Conservation (phyloP, 441 rosid species). For the Populus trichocarpa region DNA sequence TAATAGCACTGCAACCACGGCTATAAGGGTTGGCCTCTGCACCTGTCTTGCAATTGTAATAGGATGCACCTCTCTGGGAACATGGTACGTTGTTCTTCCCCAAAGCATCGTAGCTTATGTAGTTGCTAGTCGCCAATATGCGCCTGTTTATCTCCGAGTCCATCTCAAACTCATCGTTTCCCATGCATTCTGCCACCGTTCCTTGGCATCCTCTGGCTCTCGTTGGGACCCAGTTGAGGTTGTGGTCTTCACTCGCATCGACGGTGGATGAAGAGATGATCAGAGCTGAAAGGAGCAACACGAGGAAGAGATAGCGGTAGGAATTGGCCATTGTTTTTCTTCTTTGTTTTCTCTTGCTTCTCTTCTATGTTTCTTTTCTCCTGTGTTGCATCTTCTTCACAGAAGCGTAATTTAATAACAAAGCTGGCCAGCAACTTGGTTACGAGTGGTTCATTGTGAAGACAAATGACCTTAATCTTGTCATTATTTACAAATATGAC, state of each 20-base stretch:
- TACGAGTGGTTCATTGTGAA: neutral
- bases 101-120: constrained; percentile 83
- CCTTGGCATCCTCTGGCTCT: constrained; percentile 39
- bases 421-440: constrained; percentile 5
- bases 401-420: neutral
- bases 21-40: constrained; percentile 78
- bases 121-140: constrained; percentile 51
- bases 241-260: constrained; percentile 19
- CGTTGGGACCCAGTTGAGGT: constrained; percentile 38
- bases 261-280: constrained; percentile 29
- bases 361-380: neutral
- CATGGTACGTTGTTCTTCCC: constrained; percentile 78
- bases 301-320: constrained; percentile 24
- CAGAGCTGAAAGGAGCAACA: constrained; percentile 19
- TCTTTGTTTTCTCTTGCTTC: neutral
- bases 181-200: constrained; percentile 58
- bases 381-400: neutral
- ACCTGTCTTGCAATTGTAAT: constrained; percentile 79
- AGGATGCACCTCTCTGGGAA: constrained; percentile 85
- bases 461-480: neutral
- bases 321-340: constrained; percentile 34
- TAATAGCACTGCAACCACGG: constrained; percentile 82
- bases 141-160: constrained; percentile 72
- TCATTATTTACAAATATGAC: neutral
- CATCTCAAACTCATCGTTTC: constrained; percentile 42